Evolutionary conservation across 768 basidiomycete genomes (phyloP), one percentile per base, ranked within the genome.

Genomic region (Rhodotorula sphaerocarpa): DNA sequence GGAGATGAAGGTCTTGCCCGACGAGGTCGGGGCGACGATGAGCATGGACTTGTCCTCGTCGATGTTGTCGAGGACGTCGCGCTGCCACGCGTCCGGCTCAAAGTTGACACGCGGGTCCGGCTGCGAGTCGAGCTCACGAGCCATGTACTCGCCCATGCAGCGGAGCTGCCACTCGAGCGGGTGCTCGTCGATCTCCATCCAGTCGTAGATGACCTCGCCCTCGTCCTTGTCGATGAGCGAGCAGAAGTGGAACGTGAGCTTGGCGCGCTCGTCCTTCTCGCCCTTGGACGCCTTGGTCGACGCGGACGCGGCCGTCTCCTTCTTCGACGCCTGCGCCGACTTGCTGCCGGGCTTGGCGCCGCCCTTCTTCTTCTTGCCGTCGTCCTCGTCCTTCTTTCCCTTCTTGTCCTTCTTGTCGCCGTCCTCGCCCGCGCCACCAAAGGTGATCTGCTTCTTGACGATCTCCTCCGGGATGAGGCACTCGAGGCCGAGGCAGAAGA

Each of bases 141-240:
- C 84, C 85, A 87, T 84, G 70, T 77, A 83, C 65, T 84, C 81
- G 10, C 85, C 86, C 59, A 85, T 86, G 16, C 80, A 73, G n/a
- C 83, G 79, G 30, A 87, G 75, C 71, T 86, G 85, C 84, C 85
- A 87, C 18, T 76, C 74, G 14, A 84, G 72, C 2, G 83, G 82
- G 61, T 82, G 76, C 59, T 85, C 83, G 3, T 66, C 75, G 58
- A 85, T 80, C 44, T 59, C 61, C 65, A 67, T 70, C 54, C 51
- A 70, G 12, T 59, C 60, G 54, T 61, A 63, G 10, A 59, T 46
- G 34, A 63, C 55, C 43, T 54, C 56, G 55, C 50, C 54, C 45
- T 43, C 52, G 27, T 59, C 63, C 63, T 60, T 63, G 61, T 78
- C 78, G 61, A 82, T 61, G n/a, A 86, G 73, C 61, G 84, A 82